Evolutionary conservation across 2,329 filamentous ascomycete species (phyloP).

Genomic region (Pestalotiopsis sp.): DNA sequence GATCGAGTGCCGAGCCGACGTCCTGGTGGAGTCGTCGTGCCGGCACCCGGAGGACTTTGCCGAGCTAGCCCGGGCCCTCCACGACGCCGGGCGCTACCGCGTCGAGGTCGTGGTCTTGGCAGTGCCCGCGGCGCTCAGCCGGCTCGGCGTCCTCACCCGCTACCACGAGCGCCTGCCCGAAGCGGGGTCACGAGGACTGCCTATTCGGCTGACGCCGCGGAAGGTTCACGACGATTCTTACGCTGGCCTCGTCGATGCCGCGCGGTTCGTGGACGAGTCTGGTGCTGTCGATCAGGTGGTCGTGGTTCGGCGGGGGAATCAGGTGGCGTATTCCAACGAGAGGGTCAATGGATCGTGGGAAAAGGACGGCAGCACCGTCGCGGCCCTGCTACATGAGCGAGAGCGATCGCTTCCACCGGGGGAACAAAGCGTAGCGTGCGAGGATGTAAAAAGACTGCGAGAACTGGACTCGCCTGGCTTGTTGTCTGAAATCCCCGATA

Average conservation of each 20-base stretch:
- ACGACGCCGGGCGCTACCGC: slow-evolving; percentile 30
- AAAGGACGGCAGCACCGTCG: background rate
- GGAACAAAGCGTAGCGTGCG: background rate
- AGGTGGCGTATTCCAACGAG: slow-evolving; percentile 32
- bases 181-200: slow-evolving; percentile 34
- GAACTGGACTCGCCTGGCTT: background rate
- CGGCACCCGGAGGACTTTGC: slow-evolving; percentile 42
- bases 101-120: slow-evolving; percentile 43
- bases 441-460: background rate
- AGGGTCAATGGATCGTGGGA: slow-evolving; percentile 11
- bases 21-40: slow-evolving; percentile 46
- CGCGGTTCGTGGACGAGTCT: slow-evolving; percentile 35
- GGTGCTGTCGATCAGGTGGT: slow-evolving; percentile 34
- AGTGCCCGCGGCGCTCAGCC: slow-evolving; percentile 40
- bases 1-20: slow-evolving; percentile 30
- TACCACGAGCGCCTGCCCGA: slow-evolving; percentile 37
- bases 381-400: background rate
- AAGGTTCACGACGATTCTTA: slow-evolving; percentile 48
- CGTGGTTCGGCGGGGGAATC: slow-evolving; percentile 37
- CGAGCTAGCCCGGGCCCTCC: slow-evolving; percentile 35
- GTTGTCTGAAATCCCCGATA: background rate
- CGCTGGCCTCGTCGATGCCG: slow-evolving; percentile 35
- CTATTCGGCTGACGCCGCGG: slow-evolving; percentile 41
- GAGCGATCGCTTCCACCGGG: background rate
- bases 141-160: slow-evolving; percentile 41